Evolutionary conservation across 2,329 filamentous ascomycete genomes (phyloP), one percentile per base, ranked within the genome.

Genomic region (Colletotrichum australisinense): DNA sequence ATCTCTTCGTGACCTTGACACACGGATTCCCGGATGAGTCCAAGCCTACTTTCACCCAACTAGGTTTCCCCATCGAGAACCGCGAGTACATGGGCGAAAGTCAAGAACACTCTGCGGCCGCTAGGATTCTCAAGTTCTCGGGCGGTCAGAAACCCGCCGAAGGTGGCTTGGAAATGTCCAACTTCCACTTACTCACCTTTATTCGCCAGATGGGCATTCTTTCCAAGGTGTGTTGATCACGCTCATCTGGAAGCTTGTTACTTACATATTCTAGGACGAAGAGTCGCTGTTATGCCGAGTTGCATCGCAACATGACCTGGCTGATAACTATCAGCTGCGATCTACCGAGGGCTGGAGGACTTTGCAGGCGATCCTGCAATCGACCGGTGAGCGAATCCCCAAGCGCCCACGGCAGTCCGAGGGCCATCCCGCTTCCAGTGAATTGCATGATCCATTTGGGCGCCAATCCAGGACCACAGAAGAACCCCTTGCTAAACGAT

Each of bases 131-230:
- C 64, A 91, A 93, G 74, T 87, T 91, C 12, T 86, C 84, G 59
- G 85, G 87, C 22, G 88, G 88, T 53, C 91, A 91, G 74, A 90
- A 92, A 69, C 85, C 90, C 19, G 88, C 86, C 67, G 85, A 90
- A 75, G 90, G 90, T 16, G 89, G 93, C 35, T 86, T 91, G 49
- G 90, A 92, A 28, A 88, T 98, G 14, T 98, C 95, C 7, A 95
- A 98, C 83, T 99, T 99, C 82, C 97, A 99, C 81, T 88, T 98
- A 19, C 88, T 99, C n/a, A 93, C 91, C 83, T 98, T 95, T 84
- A 87, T 99, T 72, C 93, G 94, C 79, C 89, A 90, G 56, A 91
- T 98, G 84, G 92, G 92, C 55, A 92, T 97, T 52, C 87, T 99
- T 52, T 94, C 90, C 81, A 95, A 97, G 92, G 97, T 98, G 86